phyloP scores from a whole-genome alignment of 176 grass and related monocot genomes.

The Pharus latifolius region DNA sequence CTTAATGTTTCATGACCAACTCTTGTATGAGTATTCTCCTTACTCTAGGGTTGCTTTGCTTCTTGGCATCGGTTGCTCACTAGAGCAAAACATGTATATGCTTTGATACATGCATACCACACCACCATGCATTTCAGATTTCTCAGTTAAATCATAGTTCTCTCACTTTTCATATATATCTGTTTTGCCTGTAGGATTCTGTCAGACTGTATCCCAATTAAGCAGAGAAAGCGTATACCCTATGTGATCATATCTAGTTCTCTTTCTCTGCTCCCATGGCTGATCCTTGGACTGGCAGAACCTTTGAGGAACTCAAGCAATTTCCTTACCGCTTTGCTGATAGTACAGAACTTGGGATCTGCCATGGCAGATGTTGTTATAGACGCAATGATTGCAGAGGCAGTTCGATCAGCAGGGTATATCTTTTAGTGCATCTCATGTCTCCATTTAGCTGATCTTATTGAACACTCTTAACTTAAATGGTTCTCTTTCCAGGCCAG shows the following conservation, averaged over 20 bases:
- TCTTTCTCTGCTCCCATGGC: slow-evolving; percentile 57
- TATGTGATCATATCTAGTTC: slow-evolving; percentile 65
- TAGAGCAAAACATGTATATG: background rate
- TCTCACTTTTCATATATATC: background rate
- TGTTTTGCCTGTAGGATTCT: slow-evolving; percentile 40
- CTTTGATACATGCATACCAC: background rate
- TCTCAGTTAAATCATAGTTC: background rate
- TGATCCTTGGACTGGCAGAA: slow-evolving; percentile 45
- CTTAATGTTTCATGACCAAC: background rate
- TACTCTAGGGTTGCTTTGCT: background rate
- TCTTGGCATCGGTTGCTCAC: background rate
- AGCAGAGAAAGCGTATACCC: slow-evolving; percentile 44
- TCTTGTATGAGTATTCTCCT: background rate
- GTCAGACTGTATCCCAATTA: slow-evolving; percentile 72
- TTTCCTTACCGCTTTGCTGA: slow-evolving; percentile 41
- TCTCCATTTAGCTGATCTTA: background rate
- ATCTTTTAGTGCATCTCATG: background rate
- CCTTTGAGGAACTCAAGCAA: slow-evolving; percentile 44
- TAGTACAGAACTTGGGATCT: slow-evolving; percentile 65
- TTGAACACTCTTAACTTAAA: background rate
- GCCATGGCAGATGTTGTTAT: slow-evolving; percentile 78
- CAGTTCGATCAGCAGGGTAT: slow-evolving; percentile 52
- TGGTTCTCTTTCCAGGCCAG: slow-evolving; percentile 39
- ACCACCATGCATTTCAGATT: background rate
- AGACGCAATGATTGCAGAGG: slow-evolving; percentile 82